A percentile compares a stretch with the other conserved stretches of the same genome.
Evolutionary conservation across 2,329 filamentous ascomycete species (phyloP).

Genomic region (Chrysoporthe deuterocubensis): DNA sequence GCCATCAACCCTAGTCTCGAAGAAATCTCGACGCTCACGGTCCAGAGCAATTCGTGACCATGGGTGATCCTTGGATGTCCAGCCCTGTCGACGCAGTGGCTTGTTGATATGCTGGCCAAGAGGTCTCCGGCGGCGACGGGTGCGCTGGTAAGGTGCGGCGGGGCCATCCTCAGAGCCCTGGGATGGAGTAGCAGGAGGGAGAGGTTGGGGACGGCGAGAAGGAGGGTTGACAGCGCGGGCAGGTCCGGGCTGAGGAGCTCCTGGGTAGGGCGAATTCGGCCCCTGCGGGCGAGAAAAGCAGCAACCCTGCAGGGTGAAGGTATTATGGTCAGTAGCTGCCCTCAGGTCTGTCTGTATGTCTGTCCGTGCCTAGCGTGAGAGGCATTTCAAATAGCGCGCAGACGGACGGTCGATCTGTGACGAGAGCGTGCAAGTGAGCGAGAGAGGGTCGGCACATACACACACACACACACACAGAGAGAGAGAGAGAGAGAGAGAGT

Average conservation of each 20-base stretch:
- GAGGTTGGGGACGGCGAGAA: conserved; percentile 31
- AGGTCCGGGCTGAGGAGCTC: conserved; percentile 40
- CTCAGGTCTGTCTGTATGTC: neutral
- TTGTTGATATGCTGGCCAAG: conserved; percentile 71
- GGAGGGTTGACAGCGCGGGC: conserved; percentile 57
- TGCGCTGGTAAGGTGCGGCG: conserved; percentile 33
- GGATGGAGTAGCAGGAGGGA: conserved; percentile 29
- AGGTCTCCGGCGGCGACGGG: conserved; percentile 44
- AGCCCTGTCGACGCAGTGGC: conserved; percentile 68
- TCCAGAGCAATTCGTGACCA: conserved; percentile 75
- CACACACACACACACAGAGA: neutral
- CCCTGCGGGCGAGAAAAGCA: conserved; percentile 59
- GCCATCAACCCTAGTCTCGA: conserved; percentile 85
- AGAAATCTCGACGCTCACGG: conserved; percentile 79
- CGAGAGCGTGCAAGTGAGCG: too few species aligned
- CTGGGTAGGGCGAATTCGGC: conserved; percentile 59
- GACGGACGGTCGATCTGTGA: too few species aligned
- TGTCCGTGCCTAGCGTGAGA: too few species aligned
- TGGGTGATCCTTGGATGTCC: conserved; percentile 63
- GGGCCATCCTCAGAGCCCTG: conserved; percentile 18
- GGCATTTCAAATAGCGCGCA: neutral
- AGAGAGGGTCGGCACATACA: neutral
- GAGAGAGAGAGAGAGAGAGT: too few species aligned
- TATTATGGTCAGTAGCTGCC: neutral
- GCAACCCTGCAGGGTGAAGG: conserved; percentile 52